Conservation (phyloP, 2,329 filamentous ascomycete species). For the Diaporthe velutina region DNA sequence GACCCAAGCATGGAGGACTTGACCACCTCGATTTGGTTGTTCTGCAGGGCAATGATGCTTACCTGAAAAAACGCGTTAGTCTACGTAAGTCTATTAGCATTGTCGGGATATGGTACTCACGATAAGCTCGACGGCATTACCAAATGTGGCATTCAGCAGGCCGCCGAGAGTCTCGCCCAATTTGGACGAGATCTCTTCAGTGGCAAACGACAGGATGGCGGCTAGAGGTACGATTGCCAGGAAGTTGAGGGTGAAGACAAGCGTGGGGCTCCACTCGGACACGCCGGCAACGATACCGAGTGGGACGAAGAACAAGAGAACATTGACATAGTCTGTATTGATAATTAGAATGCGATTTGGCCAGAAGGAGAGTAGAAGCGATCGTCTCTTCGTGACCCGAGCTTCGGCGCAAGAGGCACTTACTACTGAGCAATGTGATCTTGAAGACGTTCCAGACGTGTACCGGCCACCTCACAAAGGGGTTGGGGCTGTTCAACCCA, state of each 20-base stretch:
- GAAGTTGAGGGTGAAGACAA: conserved; percentile 83
- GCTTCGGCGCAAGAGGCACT: conserved; percentile 46
- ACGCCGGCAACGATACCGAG: conserved; percentile 77
- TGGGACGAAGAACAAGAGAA: conserved; percentile 80
- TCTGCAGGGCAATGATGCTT: conserved; percentile 88
- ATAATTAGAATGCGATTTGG: conserved; percentile 31
- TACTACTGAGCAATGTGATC: conserved; percentile 71
- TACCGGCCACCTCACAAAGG: conserved; percentile 59
- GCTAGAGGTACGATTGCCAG: conserved; percentile 84
- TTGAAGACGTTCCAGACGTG: conserved; percentile 69
- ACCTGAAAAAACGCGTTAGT: conserved; percentile 66
- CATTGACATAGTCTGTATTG: conserved; percentile 71
- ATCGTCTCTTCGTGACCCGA: neutral
- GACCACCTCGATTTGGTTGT: conserved; percentile 94
- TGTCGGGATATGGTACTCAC: conserved; percentile 56
- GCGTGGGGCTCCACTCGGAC: conserved; percentile 72
- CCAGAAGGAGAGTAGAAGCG: neutral
- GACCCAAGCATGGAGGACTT: conserved; percentile 97
- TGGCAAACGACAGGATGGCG: conserved; percentile 80
- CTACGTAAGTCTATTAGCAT: conserved; percentile 32
- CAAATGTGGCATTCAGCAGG: conserved; percentile 81
- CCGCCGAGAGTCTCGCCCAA: conserved; percentile 82
- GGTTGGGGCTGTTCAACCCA: conserved; percentile 63
- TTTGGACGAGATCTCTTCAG: conserved; percentile 80
- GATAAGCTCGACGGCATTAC: conserved; percentile 85